phyloP scores from a whole-genome alignment of 495 filamentous ascomycete genomes.

The Pseudomonodictys pantanalensis region DNA sequence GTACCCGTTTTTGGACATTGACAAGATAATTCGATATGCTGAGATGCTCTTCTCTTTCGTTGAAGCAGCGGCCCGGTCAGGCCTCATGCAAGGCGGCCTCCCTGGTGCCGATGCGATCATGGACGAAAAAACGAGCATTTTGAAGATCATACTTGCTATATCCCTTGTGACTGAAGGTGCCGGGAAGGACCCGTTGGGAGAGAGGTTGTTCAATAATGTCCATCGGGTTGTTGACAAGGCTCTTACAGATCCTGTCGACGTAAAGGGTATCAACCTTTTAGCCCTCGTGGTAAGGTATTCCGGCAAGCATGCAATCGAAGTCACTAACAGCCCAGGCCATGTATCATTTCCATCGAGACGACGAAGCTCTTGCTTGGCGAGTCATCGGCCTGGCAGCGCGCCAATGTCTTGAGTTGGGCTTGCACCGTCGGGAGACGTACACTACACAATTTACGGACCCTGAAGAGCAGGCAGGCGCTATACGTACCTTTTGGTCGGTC shows the following conservation, averaged over 20 bases:
- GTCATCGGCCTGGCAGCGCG: slow-evolving; percentile 72
- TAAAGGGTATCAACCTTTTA: slow-evolving; percentile 69
- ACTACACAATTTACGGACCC: slow-evolving; percentile 62
- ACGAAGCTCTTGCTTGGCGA: slow-evolving; percentile 77
- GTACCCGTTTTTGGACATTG: slow-evolving; percentile 78
- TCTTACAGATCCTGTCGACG: slow-evolving; percentile 62
- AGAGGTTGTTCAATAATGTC: slow-evolving; percentile 66
- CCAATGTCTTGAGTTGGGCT: slow-evolving; percentile 74
- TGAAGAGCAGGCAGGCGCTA: slow-evolving; percentile 56
- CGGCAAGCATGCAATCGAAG: background rate
- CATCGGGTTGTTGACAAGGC: slow-evolving; percentile 65
- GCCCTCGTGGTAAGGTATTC: slow-evolving; percentile 59
- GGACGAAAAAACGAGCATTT: slow-evolving; percentile 64
- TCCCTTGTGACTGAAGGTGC: slow-evolving; percentile 69
- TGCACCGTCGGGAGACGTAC: slow-evolving; percentile 72
- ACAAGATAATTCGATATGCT: slow-evolving; percentile 61
- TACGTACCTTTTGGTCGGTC: slow-evolving; percentile 74
- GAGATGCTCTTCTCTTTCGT: slow-evolving; percentile 67
- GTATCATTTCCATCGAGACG: slow-evolving; percentile 78
- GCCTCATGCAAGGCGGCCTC: slow-evolving; percentile 53
- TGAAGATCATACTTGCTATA: slow-evolving; percentile 78
- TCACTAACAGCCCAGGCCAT: slow-evolving; percentile 56
- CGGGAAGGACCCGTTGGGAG: slow-evolving; percentile 71
- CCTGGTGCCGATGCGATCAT: slow-evolving; percentile 62
- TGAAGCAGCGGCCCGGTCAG: slow-evolving; percentile 59